A percentile compares a stretch with the other conserved stretches of the same genome.
Conservation (phyloP, 1,139 yeast species). For the Yamadazyma jaroonii region DNA sequence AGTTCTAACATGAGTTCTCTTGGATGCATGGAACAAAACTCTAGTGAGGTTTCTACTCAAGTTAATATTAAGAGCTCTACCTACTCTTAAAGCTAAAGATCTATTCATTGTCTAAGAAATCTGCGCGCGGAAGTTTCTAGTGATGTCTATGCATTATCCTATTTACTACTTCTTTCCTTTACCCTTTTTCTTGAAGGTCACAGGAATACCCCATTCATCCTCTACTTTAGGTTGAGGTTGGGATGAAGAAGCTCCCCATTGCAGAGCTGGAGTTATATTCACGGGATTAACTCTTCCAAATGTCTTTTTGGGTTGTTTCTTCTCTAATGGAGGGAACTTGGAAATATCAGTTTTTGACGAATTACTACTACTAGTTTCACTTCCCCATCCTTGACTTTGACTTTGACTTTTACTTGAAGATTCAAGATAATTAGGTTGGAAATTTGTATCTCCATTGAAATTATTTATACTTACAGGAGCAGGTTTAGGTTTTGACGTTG, state of each 20-base stretch:
- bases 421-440: constrained; percentile 32
- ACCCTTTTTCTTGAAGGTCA: constrained; percentile 15
- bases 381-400: constrained; percentile 8
- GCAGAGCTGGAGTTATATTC: constrained; percentile 9
- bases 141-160: background rate
- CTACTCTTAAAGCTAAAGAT: too few relatives aligned
- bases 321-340: constrained; percentile 42
- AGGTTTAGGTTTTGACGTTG: constrained; percentile 20
- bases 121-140: background rate
- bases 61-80: background rate
- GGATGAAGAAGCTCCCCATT: constrained; percentile 11
- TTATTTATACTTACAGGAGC: constrained; percentile 10
- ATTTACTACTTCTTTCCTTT: constrained; percentile 4
- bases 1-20: too few relatives aligned
- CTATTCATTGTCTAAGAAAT: background rate
- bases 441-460: constrained; percentile 20
- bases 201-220: constrained; percentile 13
- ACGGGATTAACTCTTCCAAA: constrained; percentile 42
- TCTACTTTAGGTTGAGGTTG: constrained; percentile 1
- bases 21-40: background rate
- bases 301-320: constrained; percentile 30
- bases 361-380: background rate
- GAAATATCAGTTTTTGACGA: constrained; percentile 12
- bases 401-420: constrained; percentile 8
- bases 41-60: background rate